Evolutionary conservation across 192 early-diverging fungal genomes (phyloP), one percentile per base, ranked within the genome.

Genomic region (Coemansia sp.): DNA sequence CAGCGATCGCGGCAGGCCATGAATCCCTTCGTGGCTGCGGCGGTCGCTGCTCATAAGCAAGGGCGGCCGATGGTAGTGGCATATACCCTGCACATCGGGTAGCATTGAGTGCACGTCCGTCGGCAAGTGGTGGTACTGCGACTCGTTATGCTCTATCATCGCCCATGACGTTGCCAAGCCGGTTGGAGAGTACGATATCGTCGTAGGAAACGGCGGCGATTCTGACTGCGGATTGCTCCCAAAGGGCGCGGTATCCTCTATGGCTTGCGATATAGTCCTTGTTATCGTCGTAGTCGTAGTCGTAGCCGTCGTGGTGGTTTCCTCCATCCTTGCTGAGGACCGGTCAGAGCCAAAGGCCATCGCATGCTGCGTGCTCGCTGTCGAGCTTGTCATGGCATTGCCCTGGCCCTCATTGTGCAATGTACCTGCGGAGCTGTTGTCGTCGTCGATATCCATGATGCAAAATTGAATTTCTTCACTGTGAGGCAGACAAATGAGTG

Each of bases 1-100:
- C 37, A 47, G 19, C 53, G 65, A n/a, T 39, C 51, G 51, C 14
- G 51, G 27, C 27, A 54, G 0, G 12, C 9, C 51, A 17, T 8
- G 36, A 25, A 58, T 38, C 56, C 36, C 36, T 2, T 24, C 56
- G 7, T 17, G 6, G 19, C 32, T 15, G 12, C 15, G 51, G 27
- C 31, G 31, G 12, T 10, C 41, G 1, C 41, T n/a, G 12, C 12
- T 2, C 22, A 46, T 47, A 2, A 51, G 25, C 29, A 62, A 17
- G 7, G n/a, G 17, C 12, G 78, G 73, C 20, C 73, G 68, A 35
- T 80, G 77, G 49, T 74, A 80, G 59, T 80, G 77, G 51, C 53
- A 68, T 43, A 74, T 71, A 1, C 72, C 72, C 8, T 62, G 57
- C 6, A 62, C 19, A 17, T 78, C 76, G 5, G 66, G 61, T 31